Evolutionary conservation across 1,139 yeast genomes (phyloP).

Genomic region (Geotrichum fermentans): DNA sequence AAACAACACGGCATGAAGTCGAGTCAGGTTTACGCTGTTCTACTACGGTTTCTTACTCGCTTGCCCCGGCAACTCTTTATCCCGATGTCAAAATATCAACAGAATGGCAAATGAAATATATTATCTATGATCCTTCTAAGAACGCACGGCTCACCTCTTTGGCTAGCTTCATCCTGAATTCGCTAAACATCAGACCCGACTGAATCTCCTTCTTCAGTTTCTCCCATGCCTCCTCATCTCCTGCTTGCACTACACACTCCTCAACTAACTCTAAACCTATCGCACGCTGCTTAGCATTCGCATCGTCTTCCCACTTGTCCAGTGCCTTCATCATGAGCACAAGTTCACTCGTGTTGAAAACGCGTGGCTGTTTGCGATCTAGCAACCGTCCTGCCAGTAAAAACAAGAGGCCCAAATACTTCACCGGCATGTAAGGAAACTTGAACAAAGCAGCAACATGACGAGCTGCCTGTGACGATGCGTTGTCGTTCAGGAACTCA

Average conservation of each 20-base stretch:
- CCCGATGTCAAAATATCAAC: background rate
- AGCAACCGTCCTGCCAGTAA: constrained; percentile 33
- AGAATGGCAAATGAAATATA: background rate
- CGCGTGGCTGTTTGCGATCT: constrained; percentile 22
- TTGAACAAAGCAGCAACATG: constrained; percentile 52
- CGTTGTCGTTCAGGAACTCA: constrained; percentile 32
- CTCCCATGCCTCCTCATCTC: constrained; percentile 5
- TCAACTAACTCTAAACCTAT: constrained; percentile 10
- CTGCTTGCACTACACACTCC: constrained; percentile 10
- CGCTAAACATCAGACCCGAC: constrained; percentile 14
- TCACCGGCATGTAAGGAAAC: constrained; percentile 60
- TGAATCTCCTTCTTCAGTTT: constrained; percentile 3
- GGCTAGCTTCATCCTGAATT: constrained; percentile 25
- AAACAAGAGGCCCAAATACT: constrained; percentile 44
- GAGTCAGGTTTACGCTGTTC: no score
- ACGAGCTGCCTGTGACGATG: constrained; percentile 34
- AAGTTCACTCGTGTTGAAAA: constrained; percentile 39
- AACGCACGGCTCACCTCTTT: constrained; percentile 28
- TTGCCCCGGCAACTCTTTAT: no score
- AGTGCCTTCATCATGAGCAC: constrained; percentile 47
- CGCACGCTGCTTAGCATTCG: constrained; percentile 7
- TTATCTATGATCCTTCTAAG: constrained; percentile 24
- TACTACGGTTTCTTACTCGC: no score
- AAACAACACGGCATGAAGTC: no score
- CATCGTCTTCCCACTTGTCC: constrained; percentile 44